phyloP scores from a whole-genome alignment of 1,139 yeast genomes.

The Yamadazyma dushanensis region DNA sequence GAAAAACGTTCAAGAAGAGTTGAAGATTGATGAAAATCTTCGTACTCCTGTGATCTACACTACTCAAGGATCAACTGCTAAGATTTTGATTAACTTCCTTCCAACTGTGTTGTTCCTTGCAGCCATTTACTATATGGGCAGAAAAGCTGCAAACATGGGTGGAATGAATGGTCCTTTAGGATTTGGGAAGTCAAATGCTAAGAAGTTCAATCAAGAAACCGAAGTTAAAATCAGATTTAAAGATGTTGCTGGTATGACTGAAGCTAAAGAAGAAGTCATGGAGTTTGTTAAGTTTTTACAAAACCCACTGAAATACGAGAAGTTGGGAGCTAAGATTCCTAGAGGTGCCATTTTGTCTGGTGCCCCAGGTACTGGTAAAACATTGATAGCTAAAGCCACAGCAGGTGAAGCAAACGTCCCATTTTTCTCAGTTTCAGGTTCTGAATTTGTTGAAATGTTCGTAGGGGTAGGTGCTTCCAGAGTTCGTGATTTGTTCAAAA shows the following conservation, averaged over 20 bases:
- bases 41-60: slow-evolving; percentile 84
- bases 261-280: slow-evolving; percentile 97
- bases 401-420: slow-evolving; percentile 99
- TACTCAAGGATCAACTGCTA: slow-evolving; percentile 63
- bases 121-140: slow-evolving; percentile 76
- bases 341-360: slow-evolving; percentile 97
- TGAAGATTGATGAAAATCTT: slow-evolving; percentile 60
- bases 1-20: slow-evolving; percentile 70
- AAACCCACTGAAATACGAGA: slow-evolving; percentile 85
- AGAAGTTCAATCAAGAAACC: slow-evolving; percentile 87
- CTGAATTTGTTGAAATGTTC: slow-evolving; percentile 98
- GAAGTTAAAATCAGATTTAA: slow-evolving; percentile 84
- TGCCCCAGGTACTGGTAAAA: slow-evolving; percentile 99
- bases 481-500: slow-evolving; percentile 90
- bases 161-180: slow-evolving; percentile 67
- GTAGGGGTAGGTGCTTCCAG: slow-evolving; percentile 99
- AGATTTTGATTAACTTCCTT: slow-evolving; percentile 64
- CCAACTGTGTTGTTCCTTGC: slow-evolving; percentile 87
- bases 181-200: slow-evolving; percentile 87
- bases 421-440: slow-evolving; percentile 90
- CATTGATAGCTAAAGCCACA: slow-evolving; percentile 94
- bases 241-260: slow-evolving; percentile 97
- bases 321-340: slow-evolving; percentile 93
- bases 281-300: slow-evolving; percentile 93
- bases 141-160: slow-evolving; percentile 52